Base-by-base conservation (phyloP, 1,284 basidiomycete genomes). In the Cryptococcus depauperatus region DNA sequence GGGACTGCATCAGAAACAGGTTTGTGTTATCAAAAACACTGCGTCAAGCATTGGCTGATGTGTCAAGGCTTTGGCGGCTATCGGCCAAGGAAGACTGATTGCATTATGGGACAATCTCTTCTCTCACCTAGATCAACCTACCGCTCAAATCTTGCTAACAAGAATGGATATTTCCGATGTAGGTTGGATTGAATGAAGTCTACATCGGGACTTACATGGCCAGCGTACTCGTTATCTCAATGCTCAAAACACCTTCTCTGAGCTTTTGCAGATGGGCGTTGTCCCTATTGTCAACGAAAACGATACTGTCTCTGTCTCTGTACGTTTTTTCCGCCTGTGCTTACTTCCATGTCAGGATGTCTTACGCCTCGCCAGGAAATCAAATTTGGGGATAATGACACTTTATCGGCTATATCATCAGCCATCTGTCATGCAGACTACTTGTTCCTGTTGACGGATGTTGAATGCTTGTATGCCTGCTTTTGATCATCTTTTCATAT, bases 321-420 rank as follows among this genome's bases (percentile, higher is more conserved):
- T 91, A 64, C 68, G 84, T 0, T 30, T 16, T 21, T 13, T 7
- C 26, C 14, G 14, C 38, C 10, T 22, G 3, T 23, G 11, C 5
- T 27, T 22, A 23, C 16, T 11, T 1, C 1, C 19, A 10, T 27
- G 13, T 16, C 23, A 27, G 13, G 18, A 35, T 37, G 9, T 33
- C 14, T 3, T 35, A n/a, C n/a, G n/a, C n/a, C n/a, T n/a, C n/a
- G n/a, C 46, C 58, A 90, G 86, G 93, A 99, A 82, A 95, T 98
- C 57, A 93, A 93, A 83, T 99, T 98, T 62, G 93, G 95, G 41
- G 95, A 98, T 73, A 98, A 98, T 65, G 95, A 99, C 66, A 97
- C 93, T 0, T 75, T 99, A 16, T 96, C 91, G 23, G 93, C 93
- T 18, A 92, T 98, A 58, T 91, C 93, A 1, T 86, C 91, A 1